These are phyloP conservation scores for Starmerella floris DNA, from an alignment of 805 yeast genomes.

Conservation along the genomic window DNA sequence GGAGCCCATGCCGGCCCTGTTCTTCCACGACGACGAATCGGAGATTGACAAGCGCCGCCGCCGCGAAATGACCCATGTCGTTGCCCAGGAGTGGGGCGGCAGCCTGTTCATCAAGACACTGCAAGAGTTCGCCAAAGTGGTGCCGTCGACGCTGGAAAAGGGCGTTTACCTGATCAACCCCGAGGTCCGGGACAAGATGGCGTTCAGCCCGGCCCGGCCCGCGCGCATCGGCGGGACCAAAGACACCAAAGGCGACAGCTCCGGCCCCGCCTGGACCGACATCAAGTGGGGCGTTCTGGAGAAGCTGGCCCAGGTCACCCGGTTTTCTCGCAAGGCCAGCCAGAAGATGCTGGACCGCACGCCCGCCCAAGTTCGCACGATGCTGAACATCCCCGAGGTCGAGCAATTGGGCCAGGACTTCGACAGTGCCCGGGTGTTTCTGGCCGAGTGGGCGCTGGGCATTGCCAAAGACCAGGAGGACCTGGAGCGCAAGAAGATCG, in stretches of 20 bases:
- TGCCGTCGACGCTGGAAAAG: constrained; percentile 56
- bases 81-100: constrained; percentile 67
- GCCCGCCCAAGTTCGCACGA: constrained; percentile 44
- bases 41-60: constrained; percentile 46
- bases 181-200: constrained; percentile 45
- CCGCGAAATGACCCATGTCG: constrained; percentile 29
- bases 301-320: constrained; percentile 65
- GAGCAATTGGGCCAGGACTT: constrained; percentile 72
- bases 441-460: constrained; percentile 93
- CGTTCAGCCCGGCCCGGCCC: constrained; percentile 36
- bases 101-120: constrained; percentile 52
- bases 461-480: constrained; percentile 71
- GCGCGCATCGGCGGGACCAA: constrained; percentile 10
- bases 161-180: constrained; percentile 71
- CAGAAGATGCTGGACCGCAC: constrained; percentile 44
- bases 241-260: background rate
- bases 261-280: constrained; percentile 35
- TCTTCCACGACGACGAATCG: constrained; percentile 83
- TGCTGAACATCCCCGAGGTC: constrained; percentile 68
- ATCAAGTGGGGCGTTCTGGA: constrained; percentile 83
- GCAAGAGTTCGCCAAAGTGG: constrained; percentile 43
- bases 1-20: constrained; percentile 63
- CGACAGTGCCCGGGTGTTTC: constrained; percentile 78
- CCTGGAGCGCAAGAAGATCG: constrained; percentile 36
- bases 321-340: constrained; percentile 49